These are phyloP conservation scores for Tetrahymena borealis DNA, from an alignment of 73 alveolate species.

Conservation along the genomic window DNA sequence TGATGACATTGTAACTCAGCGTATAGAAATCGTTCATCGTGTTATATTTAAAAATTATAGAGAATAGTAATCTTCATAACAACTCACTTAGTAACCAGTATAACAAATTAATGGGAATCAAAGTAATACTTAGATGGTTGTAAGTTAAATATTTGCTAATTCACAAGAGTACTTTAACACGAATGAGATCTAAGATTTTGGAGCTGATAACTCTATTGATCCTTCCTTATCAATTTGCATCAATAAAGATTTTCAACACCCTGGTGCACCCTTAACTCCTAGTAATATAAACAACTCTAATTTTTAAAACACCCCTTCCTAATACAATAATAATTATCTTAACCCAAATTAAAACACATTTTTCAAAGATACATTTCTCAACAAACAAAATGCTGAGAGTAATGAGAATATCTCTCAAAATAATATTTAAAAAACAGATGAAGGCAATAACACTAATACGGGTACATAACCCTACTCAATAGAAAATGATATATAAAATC, in stretches of 20 bases:
- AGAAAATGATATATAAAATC: not conserved
- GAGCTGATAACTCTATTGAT: not conserved
- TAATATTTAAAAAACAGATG: not conserved
- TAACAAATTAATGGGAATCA: not conserved
- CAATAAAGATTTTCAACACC: not conserved
- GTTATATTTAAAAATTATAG: not conserved
- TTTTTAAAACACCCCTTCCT: not conserved
- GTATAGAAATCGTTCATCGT: not conserved
- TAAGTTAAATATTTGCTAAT: not conserved
- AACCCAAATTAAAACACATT: not conserved
- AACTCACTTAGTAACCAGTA: not conserved
- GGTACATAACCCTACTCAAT: not conserved
- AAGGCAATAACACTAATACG: not conserved
- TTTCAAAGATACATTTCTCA: not conserved
- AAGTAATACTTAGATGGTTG: not conserved
- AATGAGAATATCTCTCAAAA: not conserved
- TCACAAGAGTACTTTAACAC: not conserved
- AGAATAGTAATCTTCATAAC: not conserved
- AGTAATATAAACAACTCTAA: not conserved
- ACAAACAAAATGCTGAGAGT: not conserved
- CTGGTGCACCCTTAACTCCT: not conserved
- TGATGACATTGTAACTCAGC: not conserved
- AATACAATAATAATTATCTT: not conserved
- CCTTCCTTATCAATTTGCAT: not conserved
- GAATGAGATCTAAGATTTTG: not conserved